Percentiles rank a stretch among this genome's conserved stretches.
phyloP scores from a whole-genome alignment of 768 basidiomycete species.

The Russula earlei region DNA sequence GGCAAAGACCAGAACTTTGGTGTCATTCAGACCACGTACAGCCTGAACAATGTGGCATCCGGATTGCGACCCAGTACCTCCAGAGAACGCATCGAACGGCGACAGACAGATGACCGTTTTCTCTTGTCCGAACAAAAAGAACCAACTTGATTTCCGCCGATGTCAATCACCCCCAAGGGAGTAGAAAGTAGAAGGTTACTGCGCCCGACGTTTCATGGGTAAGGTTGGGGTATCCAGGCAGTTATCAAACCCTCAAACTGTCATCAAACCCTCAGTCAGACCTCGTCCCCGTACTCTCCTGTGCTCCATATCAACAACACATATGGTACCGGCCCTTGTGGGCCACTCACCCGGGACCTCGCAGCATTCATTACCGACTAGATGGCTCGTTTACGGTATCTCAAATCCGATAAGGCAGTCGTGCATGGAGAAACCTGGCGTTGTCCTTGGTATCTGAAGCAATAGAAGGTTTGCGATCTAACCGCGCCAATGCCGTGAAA shows the following conservation, averaged over 20 bases:
- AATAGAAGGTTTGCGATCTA: constrained; percentile 50
- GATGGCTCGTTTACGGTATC: constrained; percentile 84
- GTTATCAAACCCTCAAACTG: constrained; percentile 65
- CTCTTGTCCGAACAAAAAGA: constrained; percentile 69
- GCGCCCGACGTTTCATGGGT: background rate
- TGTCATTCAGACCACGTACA: constrained; percentile 71
- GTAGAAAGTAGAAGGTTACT: background rate
- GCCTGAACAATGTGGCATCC: constrained; percentile 85
- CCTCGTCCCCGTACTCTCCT: constrained; percentile 26
- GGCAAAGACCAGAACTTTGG: constrained; percentile 77
- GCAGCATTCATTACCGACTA: constrained; percentile 58
- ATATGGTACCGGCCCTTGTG: background rate
- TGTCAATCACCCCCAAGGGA: background rate
- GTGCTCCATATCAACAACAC: constrained; percentile 50
- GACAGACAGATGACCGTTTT: background rate
- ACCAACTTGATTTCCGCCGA: constrained; percentile 47
- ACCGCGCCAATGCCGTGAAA: background rate
- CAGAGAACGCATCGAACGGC: constrained; percentile 50
- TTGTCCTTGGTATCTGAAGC: constrained; percentile 84
- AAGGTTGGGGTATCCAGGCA: constrained; percentile 66
- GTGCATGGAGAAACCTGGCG: constrained; percentile 39
- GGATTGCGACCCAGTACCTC: constrained; percentile 37
- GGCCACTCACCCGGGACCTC: constrained; percentile 53
- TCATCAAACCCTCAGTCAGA: constrained; percentile 74
- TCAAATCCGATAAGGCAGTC: constrained; percentile 69